Conservation (phyloP, 495 filamentous ascomycete species). For the Antarctomyces pellizariae region DNA sequence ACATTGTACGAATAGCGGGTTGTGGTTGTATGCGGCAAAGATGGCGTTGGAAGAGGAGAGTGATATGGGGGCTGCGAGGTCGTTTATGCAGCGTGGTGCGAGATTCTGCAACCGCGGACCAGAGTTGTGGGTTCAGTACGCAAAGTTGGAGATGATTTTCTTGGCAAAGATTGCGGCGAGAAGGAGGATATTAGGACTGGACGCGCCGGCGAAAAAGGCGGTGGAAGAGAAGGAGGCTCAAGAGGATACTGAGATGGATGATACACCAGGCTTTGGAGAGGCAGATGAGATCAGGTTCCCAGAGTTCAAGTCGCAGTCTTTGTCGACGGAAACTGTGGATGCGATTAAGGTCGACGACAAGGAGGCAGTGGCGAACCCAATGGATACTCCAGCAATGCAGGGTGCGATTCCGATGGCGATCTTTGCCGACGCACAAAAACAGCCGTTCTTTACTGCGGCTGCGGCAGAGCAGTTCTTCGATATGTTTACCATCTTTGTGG, state of each 20-base stretch:
- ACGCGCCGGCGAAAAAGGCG: slow-evolving; percentile 20
- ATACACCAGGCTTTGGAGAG: slow-evolving; percentile 14
- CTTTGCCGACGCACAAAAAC: slow-evolving; percentile 67
- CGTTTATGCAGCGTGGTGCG: slow-evolving; percentile 72
- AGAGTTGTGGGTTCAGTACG: slow-evolving; percentile 70
- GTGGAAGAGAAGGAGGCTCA: slow-evolving; percentile 19
- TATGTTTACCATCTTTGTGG: slow-evolving; percentile 43
- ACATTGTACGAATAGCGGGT: slow-evolving; percentile 56
- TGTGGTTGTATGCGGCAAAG: slow-evolving; percentile 75
- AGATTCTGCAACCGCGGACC: slow-evolving; percentile 58
- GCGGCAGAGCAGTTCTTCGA: slow-evolving; percentile 60
- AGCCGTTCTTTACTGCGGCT: slow-evolving; percentile 36
- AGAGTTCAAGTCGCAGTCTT: slow-evolving; percentile 27
- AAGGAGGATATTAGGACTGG: slow-evolving; percentile 45
- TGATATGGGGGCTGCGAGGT: slow-evolving; percentile 67
- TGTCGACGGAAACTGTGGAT: slow-evolving; percentile 9
- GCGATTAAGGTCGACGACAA: slow-evolving; percentile 33
- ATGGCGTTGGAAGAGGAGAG: slow-evolving; percentile 49
- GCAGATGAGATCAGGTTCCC: slow-evolving; percentile 37
- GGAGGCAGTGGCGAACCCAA: slow-evolving; percentile 32
- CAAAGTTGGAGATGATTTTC: slow-evolving; percentile 80
- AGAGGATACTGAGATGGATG: slow-evolving; percentile 19
- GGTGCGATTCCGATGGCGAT: slow-evolving; percentile 85
- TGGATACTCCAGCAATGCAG: slow-evolving; percentile 56
- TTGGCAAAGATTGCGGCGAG: slow-evolving; percentile 52